These are phyloP conservation scores for sunflower (Helianthus annuus) DNA, from an alignment of 129 eudicot species.

Conservation along the genomic window HanXRQr2.0-SUNRISE NC_035433.2:91084973-91085472, in stretches of 20 bases:
- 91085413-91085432: too few relatives aligned
- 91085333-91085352: too few relatives aligned
- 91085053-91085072: neutral
- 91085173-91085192: neutral
- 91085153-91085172: slow-evolving; percentile 1
- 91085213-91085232: neutral
- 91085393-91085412: too few relatives aligned
- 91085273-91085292: too few relatives aligned
- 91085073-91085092: slow-evolving; percentile 16
- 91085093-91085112: neutral
- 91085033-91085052: slow-evolving; percentile 9
- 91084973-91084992: neutral
- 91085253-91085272: too few relatives aligned
- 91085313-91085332: too few relatives aligned
- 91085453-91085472: too few relatives aligned
- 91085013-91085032: neutral
- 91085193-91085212: slow-evolving; percentile 2
- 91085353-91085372: too few relatives aligned
- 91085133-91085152: neutral
- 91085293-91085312: too few relatives aligned
- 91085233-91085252: neutral
- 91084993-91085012: slow-evolving; percentile 9
- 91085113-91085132: neutral
- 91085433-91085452: too few relatives aligned
- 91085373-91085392: too few relatives aligned